Evolutionary conservation across 2,329 filamentous ascomycete species (phyloP).

Genomic region (Cladophialophora yegresii): DNA sequence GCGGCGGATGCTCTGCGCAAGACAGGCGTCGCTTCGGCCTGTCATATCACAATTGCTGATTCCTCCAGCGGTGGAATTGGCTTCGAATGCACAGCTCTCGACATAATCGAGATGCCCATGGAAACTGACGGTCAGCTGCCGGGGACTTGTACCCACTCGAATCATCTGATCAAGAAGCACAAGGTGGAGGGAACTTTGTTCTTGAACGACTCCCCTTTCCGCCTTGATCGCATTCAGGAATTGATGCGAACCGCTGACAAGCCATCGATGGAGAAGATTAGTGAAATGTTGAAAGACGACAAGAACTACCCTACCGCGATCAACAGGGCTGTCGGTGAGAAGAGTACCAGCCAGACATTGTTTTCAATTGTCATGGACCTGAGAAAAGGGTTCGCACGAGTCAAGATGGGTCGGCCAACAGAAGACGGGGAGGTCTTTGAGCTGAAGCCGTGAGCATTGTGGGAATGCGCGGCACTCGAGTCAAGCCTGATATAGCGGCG

Average conservation of each 20-base stretch:
- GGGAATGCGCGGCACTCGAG: not conserved
- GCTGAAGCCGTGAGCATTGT: slow-evolving; percentile 32
- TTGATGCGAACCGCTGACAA: slow-evolving; percentile 33
- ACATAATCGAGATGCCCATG: slow-evolving; percentile 37
- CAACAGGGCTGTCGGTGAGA: slow-evolving; percentile 39
- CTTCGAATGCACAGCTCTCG: slow-evolving; percentile 50
- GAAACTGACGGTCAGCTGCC: slow-evolving; percentile 17
- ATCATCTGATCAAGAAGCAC: slow-evolving; percentile 46
- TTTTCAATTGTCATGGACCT: slow-evolving; percentile 49
- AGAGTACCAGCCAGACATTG: slow-evolving; percentile 40
- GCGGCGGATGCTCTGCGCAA: slow-evolving; percentile 51
- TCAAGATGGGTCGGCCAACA: slow-evolving; percentile 42
- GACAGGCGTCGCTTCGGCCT: slow-evolving; percentile 55
- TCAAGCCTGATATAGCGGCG: slow-evolving; percentile 14
- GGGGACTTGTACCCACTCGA: slow-evolving; percentile 48
- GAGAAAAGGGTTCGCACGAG: slow-evolving; percentile 38
- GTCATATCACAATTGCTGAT: slow-evolving; percentile 59
- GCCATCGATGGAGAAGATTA: slow-evolving; percentile 31
- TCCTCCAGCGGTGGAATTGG: slow-evolving; percentile 47
- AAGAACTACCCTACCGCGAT: slow-evolving; percentile 41
- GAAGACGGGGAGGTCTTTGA: slow-evolving; percentile 38
- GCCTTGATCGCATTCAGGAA: slow-evolving; percentile 40
- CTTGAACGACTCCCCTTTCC: slow-evolving; percentile 37
- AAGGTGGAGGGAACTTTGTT: slow-evolving; percentile 26
- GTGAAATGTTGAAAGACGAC: slow-evolving; percentile 42